These are phyloP conservation scores for Anastatica hierochuntica DNA, from an alignment of 345 rosid genomes.

Conservation along the genomic window DNA sequence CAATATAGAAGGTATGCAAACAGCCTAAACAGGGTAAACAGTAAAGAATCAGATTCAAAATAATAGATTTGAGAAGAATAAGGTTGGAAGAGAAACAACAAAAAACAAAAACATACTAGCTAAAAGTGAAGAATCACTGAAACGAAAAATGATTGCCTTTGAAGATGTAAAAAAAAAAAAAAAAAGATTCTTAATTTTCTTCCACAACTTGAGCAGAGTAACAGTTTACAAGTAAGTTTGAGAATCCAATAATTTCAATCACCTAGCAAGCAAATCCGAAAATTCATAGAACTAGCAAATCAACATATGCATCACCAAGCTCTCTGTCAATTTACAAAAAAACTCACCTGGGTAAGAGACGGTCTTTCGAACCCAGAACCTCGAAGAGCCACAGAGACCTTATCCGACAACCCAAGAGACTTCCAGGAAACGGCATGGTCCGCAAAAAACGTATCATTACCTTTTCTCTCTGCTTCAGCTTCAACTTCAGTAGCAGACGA, in stretches of 20 bases:
- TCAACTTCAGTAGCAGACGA: constrained; percentile 22
- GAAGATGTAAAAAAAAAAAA: too few species aligned
- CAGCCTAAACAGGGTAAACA: constrained; percentile 40
- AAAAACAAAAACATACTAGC: neutral
- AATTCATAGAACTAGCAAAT: neutral
- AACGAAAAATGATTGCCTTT: neutral
- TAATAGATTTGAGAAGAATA: too few species aligned
- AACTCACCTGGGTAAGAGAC: constrained; percentile 71
- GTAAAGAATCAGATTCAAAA: too few species aligned
- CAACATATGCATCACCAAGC: neutral
- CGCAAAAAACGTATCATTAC: constrained; percentile 47
- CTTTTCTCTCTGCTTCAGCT: constrained; percentile 21
- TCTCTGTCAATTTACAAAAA: neutral
- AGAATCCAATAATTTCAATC: neutral
- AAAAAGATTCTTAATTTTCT: too few species aligned
- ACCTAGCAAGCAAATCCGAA: too few species aligned
- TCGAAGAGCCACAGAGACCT: constrained; percentile 47
- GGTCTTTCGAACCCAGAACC: constrained; percentile 60
- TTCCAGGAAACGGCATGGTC: constrained; percentile 66
- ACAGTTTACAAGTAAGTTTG: too few species aligned
- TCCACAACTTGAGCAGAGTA: too few species aligned
- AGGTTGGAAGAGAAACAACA: too few species aligned
- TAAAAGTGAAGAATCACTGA: neutral
- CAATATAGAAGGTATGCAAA: constrained; percentile 52
- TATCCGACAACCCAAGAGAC: constrained; percentile 67